A percentile compares a stretch with the other conserved stretches of the same genome.
Evolutionary conservation across 2,329 filamentous ascomycete genomes (phyloP).

Genomic region (Ophiostoma tasmaniense): DNA sequence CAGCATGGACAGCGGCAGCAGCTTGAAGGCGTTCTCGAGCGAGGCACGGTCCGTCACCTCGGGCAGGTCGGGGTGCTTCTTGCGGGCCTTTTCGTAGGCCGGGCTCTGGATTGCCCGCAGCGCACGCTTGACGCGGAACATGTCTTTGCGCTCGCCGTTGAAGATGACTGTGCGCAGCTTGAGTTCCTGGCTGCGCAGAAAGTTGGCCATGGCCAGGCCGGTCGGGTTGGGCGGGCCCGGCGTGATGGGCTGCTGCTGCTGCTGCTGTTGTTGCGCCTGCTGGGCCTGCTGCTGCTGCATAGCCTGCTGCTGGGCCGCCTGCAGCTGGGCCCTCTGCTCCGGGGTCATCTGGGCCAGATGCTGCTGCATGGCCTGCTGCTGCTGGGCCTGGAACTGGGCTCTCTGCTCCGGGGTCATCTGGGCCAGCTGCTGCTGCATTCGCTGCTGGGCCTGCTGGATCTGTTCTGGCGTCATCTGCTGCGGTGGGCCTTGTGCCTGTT

Average conservation of each 20-base stretch:
- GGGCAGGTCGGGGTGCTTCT: conserved; percentile 83
- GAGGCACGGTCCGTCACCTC: conserved; percentile 79
- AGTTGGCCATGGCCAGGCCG: conserved; percentile 81
- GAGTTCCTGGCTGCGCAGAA: conserved; percentile 72
- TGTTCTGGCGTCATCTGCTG: conserved; percentile 32
- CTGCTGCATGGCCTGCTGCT: conserved; percentile 17
- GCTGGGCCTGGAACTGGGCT: conserved; percentile 24
- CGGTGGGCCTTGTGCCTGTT: conserved; percentile 30
- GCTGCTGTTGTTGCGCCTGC: conserved; percentile 25
- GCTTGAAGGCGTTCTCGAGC: conserved; percentile 84
- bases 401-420: conserved; percentile 31
- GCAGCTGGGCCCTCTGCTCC: conserved; percentile 29
- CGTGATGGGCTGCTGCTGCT: conserved; percentile 54
- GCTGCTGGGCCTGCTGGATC: conserved; percentile 26
- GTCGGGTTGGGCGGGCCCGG: conserved; percentile 81
- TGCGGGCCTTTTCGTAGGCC: conserved; percentile 79
- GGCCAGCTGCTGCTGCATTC: conserved; percentile 29
- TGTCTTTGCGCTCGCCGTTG: conserved; percentile 93
- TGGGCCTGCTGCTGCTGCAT: conserved; percentile 29
- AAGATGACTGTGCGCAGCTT: conserved; percentile 88
- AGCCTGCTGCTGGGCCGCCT: conserved; percentile 29
- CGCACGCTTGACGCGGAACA: conserved; percentile 97
- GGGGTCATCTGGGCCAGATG: conserved; percentile 32
- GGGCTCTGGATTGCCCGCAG: conserved; percentile 82
- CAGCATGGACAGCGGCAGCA: conserved; percentile 87